A percentile compares a stretch with the other conserved stretches of the same genome.
Evolutionary conservation across 441 rosid genomes (phyloP).

Genomic region (Sinapis alba): DNA sequence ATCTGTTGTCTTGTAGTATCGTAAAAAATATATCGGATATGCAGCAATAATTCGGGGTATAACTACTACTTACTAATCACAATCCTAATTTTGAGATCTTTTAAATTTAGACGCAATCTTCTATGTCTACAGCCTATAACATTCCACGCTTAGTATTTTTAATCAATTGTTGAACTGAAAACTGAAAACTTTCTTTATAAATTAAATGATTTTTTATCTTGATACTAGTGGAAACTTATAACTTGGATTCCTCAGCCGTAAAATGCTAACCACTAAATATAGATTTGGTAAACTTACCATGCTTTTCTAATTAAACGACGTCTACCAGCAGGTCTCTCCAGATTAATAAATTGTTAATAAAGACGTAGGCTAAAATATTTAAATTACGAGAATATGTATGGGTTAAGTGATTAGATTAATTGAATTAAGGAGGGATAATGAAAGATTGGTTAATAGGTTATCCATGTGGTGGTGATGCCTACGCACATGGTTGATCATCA

Average conservation of each 20-base stretch:
- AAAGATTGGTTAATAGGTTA: constrained; percentile 30
- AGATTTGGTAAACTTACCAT: constrained; percentile 47
- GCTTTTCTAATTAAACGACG: constrained; percentile 23
- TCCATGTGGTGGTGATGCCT: constrained; percentile 40
- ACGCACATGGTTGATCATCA: constrained; percentile 49
- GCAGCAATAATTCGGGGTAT: constrained; percentile 7
- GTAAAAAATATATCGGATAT: background rate
- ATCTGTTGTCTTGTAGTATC: background rate
- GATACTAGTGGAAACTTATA: constrained; percentile 7
- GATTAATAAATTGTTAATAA: background rate
- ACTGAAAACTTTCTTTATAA: background rate
- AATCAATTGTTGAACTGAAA: background rate
- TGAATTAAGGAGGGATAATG: constrained; percentile 6
- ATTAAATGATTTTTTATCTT: background rate
- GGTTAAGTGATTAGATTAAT: constrained; percentile 27
- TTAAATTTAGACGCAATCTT: constrained; percentile 11
- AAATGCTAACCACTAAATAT: constrained; percentile 34
- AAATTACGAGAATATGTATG: constrained; percentile 22
- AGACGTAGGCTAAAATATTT: constrained; percentile 6
- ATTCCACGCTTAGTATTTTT: background rate
- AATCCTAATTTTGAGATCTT: constrained; percentile 17
- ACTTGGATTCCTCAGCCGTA: constrained; percentile 54
- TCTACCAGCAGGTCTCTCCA: constrained; percentile 10
- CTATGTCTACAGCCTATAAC: constrained; percentile 2
- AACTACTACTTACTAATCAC: constrained; percentile 3